Evolutionary conservation across 148 eudicot species (phyloP).

Genomic region (Tetragonia tetragonoides): DNA sequence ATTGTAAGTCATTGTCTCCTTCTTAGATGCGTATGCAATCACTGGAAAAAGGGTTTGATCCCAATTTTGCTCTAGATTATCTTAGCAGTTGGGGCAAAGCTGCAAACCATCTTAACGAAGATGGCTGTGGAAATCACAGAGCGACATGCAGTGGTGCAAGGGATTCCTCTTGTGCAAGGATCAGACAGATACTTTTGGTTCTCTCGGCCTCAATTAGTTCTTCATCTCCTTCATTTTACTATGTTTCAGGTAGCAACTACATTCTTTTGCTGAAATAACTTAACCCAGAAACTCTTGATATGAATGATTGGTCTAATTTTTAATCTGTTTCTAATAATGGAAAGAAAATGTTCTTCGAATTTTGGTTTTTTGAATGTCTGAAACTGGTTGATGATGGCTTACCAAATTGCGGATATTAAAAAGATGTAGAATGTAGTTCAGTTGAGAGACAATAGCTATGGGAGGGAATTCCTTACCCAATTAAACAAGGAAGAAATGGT

Average conservation of each 20-base stretch:
- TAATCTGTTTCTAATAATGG: neutral
- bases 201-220: constrained; percentile 67
- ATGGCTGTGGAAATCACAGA: constrained; percentile 90
- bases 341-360: neutral
- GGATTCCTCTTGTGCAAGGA: constrained; percentile 88
- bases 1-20: constrained; percentile 47
- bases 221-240: constrained; percentile 75
- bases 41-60: neutral
- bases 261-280: neutral
- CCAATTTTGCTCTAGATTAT: constrained; percentile 47
- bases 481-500: no score
- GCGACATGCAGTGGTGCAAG: constrained; percentile 87
- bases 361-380: neutral
- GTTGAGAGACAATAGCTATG: no score
- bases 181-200: constrained; percentile 90
- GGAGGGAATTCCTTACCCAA: no score
- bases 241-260: constrained; percentile 64
- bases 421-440: no score
- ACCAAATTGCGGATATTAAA: neutral
- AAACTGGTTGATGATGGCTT: neutral
- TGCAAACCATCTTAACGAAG: constrained; percentile 68
- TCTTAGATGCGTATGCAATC: neutral
- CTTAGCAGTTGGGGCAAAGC: constrained; percentile 91
- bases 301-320: neutral
- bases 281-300: neutral